phyloP scores from a whole-genome alignment of 139 green algal species.

The Chlorella sp. region DNA sequence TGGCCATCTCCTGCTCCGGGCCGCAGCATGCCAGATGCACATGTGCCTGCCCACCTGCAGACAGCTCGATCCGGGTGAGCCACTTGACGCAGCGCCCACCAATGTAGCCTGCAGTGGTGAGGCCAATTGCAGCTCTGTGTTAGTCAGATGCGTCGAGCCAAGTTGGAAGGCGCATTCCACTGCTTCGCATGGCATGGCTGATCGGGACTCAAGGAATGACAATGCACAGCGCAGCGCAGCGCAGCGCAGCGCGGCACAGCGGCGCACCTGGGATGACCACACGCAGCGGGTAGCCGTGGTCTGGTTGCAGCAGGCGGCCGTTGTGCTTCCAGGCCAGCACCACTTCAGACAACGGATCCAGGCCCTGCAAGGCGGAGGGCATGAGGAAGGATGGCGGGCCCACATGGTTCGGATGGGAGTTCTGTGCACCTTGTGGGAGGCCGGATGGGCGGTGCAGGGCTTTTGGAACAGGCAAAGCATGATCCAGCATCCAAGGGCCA shows the following conservation, averaged over 20 bases:
- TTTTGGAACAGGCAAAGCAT: no score
- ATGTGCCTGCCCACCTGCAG: background rate
- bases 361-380: background rate
- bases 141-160: no score
- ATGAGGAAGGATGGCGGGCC: no score
- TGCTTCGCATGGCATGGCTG: no score
- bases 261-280: background rate
- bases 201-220: background rate
- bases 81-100: conserved; percentile 12
- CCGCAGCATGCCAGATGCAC: background rate
- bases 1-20: no score
- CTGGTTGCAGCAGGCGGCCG: background rate
- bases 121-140: no score
- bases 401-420: no score
- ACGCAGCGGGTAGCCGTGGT: conserved; percentile 6
- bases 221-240: background rate
- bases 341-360: background rate
- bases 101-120: conserved; percentile 1
- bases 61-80: conserved; percentile 17
- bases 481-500: background rate
- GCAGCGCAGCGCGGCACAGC: background rate
- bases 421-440: no score
- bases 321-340: conserved; percentile 9
- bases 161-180: no score
- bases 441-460: no score